A percentile compares a stretch with the other conserved stretches of the same genome.
Evolutionary conservation across 768 basidiomycete genomes (phyloP).

Genomic region (Termitomyces bulborhizus): DNA sequence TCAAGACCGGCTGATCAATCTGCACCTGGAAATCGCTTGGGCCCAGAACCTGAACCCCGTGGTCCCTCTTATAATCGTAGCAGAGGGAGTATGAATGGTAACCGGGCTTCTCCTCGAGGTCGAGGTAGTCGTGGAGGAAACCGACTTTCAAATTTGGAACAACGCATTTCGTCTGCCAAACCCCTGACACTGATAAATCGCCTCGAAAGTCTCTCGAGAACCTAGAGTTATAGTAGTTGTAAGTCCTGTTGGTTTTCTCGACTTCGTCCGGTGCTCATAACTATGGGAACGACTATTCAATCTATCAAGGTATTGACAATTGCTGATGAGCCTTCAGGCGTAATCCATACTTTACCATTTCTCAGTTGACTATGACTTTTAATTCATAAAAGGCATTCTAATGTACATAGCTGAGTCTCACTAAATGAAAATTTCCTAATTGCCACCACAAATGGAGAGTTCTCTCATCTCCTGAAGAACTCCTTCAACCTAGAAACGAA

Average conservation of each 20-base stretch:
- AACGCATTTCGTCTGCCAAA: conserved; percentile 18
- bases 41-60: conserved; percentile 2
- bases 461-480: conserved; percentile 98
- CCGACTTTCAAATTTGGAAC: conserved; percentile 15
- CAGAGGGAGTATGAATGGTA: not conserved
- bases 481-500: conserved; percentile 67
- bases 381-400: not conserved
- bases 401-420: not conserved
- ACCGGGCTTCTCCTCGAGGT: conserved; percentile 7
- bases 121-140: conserved; percentile 12
- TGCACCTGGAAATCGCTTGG: not conserved
- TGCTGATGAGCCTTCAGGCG: not conserved
- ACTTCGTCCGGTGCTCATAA: not conserved
- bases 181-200: conserved; percentile 17
- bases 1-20: not conserved
- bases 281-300: not conserved
- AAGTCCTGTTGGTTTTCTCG: not conserved
- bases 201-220: not conserved
- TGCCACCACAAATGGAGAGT: conserved; percentile 85
- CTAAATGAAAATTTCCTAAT: conserved; percentile 7
- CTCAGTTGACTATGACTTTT: not conserved
- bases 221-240: not conserved
- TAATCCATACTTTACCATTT: not conserved
- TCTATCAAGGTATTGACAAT: not conserved
- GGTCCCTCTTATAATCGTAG: not conserved